Percentiles rank a stretch among this genome's conserved stretches.
Conservation (phyloP, 2,329 filamentous ascomycete genomes). For the Xylariomycetidae sp. region DNA sequence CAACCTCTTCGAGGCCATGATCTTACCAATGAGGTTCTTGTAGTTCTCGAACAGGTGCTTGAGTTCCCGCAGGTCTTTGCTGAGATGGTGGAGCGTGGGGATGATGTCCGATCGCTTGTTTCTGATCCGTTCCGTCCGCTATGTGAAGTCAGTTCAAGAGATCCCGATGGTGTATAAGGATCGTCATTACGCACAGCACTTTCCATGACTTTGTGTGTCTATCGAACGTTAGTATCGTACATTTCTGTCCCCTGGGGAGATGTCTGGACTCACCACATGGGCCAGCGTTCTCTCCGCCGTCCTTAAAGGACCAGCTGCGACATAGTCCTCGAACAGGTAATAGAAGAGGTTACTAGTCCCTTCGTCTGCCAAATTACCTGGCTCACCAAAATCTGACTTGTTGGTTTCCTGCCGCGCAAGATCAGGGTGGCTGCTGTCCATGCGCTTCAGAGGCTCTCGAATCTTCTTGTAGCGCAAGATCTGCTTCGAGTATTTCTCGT, state of each 20-base stretch:
- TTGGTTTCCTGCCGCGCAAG: slow-evolving; percentile 15
- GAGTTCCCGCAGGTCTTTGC: slow-evolving; percentile 53
- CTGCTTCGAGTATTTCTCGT: slow-evolving; percentile 28
- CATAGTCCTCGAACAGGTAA: slow-evolving; percentile 62
- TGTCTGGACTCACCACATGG: slow-evolving; percentile 35
- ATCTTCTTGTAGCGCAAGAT: slow-evolving; percentile 37
- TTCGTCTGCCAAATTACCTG: slow-evolving; percentile 32
- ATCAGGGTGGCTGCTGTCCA: slow-evolving; percentile 20
- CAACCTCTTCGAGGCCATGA: slow-evolving; percentile 38
- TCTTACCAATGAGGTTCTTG: slow-evolving; percentile 52
- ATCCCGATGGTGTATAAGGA: slow-evolving; percentile 14
- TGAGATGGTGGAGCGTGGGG: slow-evolving; percentile 50
- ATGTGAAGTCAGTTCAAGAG: no score
- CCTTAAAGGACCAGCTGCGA: slow-evolving; percentile 50
- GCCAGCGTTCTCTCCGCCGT: slow-evolving; percentile 39
- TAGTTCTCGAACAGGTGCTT: slow-evolving; percentile 57
- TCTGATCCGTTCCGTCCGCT: no score
- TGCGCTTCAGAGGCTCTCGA: slow-evolving; percentile 23
- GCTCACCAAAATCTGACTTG: slow-evolving; percentile 13
- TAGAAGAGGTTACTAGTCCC: slow-evolving; percentile 57
- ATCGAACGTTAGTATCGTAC: slow-evolving; percentile 10
- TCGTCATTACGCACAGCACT: not conserved
- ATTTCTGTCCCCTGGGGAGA: slow-evolving; percentile 1
- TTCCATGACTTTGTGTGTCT: slow-evolving; percentile 27
- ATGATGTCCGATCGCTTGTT: slow-evolving; percentile 48